These are phyloP conservation scores for Ustilago hordei DNA, from an alignment of 1,284 basidiomycete genomes.

Conservation along the genomic window DNA sequence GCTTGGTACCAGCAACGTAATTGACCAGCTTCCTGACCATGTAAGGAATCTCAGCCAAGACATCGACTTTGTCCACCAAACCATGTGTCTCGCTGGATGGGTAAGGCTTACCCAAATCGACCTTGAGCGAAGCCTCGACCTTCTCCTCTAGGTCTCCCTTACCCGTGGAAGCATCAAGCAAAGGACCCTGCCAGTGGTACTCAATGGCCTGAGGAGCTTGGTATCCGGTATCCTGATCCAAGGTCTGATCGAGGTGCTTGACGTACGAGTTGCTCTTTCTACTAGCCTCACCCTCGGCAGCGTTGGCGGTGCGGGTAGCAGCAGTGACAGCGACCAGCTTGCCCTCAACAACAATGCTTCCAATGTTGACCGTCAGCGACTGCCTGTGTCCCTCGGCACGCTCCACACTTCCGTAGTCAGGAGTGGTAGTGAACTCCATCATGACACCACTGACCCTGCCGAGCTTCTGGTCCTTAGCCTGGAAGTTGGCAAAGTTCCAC, in stretches of 20 bases:
- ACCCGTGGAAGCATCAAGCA: slow-evolving; percentile 69
- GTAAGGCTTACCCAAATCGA: slow-evolving; percentile 61
- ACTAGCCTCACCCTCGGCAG: slow-evolving; percentile 34
- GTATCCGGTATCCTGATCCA: slow-evolving; percentile 84
- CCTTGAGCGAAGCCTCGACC: slow-evolving; percentile 51
- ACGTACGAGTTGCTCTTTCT: slow-evolving; percentile 78
- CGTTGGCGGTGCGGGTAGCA: slow-evolving; percentile 66
- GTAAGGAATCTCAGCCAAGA: slow-evolving; percentile 94
- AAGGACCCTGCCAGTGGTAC: slow-evolving; percentile 84
- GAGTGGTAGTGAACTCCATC: slow-evolving; percentile 92
- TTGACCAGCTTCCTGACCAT: slow-evolving; percentile 88
- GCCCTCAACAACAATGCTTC: slow-evolving; percentile 82
- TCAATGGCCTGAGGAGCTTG: slow-evolving; percentile 78
- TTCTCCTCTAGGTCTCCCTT: slow-evolving; percentile 36
- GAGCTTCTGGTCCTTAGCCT: slow-evolving; percentile 67
- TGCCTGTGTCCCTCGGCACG: slow-evolving; percentile 31
- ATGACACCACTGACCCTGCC: slow-evolving; percentile 82
- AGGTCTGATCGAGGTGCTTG: slow-evolving; percentile 76
- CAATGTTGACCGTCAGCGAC: slow-evolving; percentile 78
- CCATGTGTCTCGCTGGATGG: slow-evolving; percentile 73
- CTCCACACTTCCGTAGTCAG: slow-evolving; percentile 58
- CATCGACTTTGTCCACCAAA: slow-evolving; percentile 94
- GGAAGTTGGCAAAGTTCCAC: slow-evolving; percentile 97
- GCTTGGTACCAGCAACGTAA: slow-evolving; percentile 90
- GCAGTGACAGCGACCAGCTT: slow-evolving; percentile 79